A percentile compares a stretch with the other conserved stretches of the same genome.
Conservation (phyloP, 176 grass and related monocot species). For the Aegilops tauschii region DNA sequence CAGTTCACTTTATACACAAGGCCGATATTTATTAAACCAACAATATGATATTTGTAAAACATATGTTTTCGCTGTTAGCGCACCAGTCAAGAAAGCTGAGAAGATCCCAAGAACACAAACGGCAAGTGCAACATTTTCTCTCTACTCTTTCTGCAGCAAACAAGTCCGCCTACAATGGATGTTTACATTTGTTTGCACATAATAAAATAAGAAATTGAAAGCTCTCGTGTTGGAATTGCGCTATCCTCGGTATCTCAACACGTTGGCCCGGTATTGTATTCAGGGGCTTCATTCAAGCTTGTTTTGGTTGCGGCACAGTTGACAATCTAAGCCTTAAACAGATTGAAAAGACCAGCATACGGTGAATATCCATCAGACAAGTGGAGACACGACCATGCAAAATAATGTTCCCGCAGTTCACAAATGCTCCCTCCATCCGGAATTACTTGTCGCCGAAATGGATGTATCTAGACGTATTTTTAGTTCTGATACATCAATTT, state of each 20-base stretch:
- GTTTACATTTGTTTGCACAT: neutral
- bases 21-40: neutral
- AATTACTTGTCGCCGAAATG: too few species aligned
- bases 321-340: conserved; percentile 73
- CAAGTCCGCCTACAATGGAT: neutral
- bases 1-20: neutral
- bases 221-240: neutral
- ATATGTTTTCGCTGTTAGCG: neutral
- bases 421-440: too few species aligned
- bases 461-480: too few species aligned
- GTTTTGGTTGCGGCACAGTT: conserved; percentile 53
- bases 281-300: conserved; percentile 26
- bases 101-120: neutral
- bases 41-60: neutral
- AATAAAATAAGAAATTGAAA: neutral
- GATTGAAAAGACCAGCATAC: neutral
- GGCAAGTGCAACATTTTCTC: neutral
- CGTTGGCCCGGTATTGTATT: neutral
- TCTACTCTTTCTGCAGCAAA: neutral
- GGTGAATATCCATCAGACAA: neutral
- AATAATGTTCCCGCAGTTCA: too few species aligned
- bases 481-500: too few species aligned
- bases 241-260: neutral
- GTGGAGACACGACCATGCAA: neutral
- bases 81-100: neutral